Evolutionary conservation across 2,329 filamentous ascomycete genomes (phyloP), one percentile per base, ranked within the genome.

Genomic region (Dendryphion nanum): DNA sequence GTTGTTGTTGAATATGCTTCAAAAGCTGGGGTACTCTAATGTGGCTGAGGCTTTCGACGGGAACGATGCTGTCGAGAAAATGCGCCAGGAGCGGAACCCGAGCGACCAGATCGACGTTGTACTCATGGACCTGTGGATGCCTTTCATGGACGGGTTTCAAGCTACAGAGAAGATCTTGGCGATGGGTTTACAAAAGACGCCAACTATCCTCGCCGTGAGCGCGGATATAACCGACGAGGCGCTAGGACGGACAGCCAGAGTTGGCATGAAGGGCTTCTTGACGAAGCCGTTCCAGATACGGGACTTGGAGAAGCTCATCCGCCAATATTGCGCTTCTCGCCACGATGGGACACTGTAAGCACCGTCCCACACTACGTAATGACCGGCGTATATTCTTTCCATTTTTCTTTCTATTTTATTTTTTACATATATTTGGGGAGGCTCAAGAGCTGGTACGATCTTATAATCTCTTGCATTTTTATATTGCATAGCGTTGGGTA

Each of bases 61-160:
- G 28, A 74, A 76, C 31, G 81, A 86, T 53, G 83, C 83, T 0
- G 81, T 87, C 1, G 72, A 77, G 14, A 71, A 78, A 30, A 83
- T 83, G 70, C 61, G 68, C 36, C 69, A 70, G 33, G 60, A 66
- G 44, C 50, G 13, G 37, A 35, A 56, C 38, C 35, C 46, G 18
- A 55, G 48, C 18, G 46, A 57, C 14, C 60, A 64, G 29, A 77
- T 86, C 40, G 77, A 85, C 51, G 74, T 84, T 2, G 73, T 87
- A 17, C 66, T 86, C 30, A 87, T 87, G 83, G 83, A 87, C 61
- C 73, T 87, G 7, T 87, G 83, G 83, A 87, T 87, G 82, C 83
- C 83, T 1, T 71, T 81, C 47, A 81, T 86, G 72, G 83, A 86
- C 53, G 83, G 83, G 1, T 86, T 85, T 47, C 78, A 86, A 55